Conservation (phyloP, 768 basidiomycete species). For the Podaxis sp. region DNA sequence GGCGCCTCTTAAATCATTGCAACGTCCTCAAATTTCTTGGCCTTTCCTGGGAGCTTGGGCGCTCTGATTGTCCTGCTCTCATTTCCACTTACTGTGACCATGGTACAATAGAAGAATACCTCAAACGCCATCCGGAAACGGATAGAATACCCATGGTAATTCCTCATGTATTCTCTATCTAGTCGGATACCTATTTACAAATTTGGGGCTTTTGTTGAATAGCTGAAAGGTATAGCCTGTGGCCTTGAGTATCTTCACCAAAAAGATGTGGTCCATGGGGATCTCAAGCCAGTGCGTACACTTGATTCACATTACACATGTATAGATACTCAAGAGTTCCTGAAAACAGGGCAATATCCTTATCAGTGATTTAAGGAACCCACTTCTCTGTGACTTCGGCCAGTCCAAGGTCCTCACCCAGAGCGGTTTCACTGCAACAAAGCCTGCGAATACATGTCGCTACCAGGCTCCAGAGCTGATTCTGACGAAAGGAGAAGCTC, state of each 20-base stretch:
- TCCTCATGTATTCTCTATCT: not conserved
- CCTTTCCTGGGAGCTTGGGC: not conserved
- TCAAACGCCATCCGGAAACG: not conserved
- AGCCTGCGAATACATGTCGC: not conserved
- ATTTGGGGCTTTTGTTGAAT: not conserved
- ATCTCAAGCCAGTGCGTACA: not conserved
- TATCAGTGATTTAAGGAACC: not conserved
- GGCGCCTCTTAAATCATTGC: not conserved
- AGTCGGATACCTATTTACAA: not conserved
- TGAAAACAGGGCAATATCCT: not conserved
- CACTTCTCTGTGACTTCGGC: not conserved
- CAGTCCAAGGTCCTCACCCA: not conserved
- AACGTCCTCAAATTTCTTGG: not conserved
- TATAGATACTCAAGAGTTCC: not conserved
- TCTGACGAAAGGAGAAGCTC: not conserved
- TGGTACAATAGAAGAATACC: not conserved
- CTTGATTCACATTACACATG: not conserved
- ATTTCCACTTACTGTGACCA: not conserved
- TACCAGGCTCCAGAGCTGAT: not conserved
- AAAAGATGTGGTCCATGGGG: too few relatives aligned
- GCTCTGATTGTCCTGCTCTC: not conserved
- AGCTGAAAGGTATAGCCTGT: not conserved
- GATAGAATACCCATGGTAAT: not conserved
- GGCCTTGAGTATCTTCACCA: not conserved
- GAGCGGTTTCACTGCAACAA: not conserved